A percentile compares a stretch with the other conserved stretches of the same genome.
Conservation (phyloP, 2,329 filamentous ascomycete species). For the Monosporascus sp. region DNA sequence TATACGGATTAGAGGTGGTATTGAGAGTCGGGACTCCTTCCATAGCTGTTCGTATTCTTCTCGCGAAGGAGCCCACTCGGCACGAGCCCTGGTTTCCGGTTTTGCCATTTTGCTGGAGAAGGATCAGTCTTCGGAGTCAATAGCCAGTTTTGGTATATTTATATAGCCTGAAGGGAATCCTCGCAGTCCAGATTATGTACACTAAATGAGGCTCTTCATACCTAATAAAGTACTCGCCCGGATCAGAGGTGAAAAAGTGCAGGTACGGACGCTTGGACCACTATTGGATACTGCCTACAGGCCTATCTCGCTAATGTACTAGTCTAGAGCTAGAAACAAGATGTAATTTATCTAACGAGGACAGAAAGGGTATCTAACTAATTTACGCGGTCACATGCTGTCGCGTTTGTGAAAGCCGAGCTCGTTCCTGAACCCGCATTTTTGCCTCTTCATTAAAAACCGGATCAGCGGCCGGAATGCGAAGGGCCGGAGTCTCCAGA, state of each 20-base stretch:
- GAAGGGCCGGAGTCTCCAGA: no score
- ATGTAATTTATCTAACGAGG: background rate
- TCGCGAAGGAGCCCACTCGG: slow-evolving; percentile 15
- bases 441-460: background rate
- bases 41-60: slow-evolving; percentile 30
- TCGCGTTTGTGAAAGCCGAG: slow-evolving; percentile 6
- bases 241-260: no score
- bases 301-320: background rate
- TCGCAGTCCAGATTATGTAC: no score
- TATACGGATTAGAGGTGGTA: slow-evolving; percentile 62
- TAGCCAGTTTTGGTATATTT: no score
- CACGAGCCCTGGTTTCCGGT: slow-evolving; percentile 5
- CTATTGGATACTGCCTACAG: background rate
- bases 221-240: no score
- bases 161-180: no score
- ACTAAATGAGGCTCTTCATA: no score
- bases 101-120: slow-evolving; percentile 9
- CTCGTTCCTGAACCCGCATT: background rate
- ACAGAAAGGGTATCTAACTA: background rate
- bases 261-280: slow-evolving; percentile 2
- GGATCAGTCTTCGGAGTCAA: background rate
- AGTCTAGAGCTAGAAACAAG: background rate
- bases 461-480: no score
- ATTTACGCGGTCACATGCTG: slow-evolving; percentile 9
- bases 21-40: slow-evolving; percentile 49